These are phyloP conservation scores for Saussurea involucrata DNA, from an alignment of 129 eudicot species.

Conservation along the genomic window DNA sequence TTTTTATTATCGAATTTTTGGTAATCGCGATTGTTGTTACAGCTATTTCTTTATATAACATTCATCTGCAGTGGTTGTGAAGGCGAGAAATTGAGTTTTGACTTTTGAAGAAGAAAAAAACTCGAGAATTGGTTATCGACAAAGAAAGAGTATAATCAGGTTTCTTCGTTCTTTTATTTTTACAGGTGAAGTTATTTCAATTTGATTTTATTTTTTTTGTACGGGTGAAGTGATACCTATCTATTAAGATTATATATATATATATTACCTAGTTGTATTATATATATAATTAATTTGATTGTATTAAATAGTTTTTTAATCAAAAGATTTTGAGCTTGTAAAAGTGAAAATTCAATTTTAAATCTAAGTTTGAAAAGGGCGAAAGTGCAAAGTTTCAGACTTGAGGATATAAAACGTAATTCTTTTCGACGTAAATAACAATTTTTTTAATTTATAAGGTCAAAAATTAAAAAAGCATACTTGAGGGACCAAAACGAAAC, in stretches of 20 bases:
- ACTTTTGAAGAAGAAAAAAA: neutral
- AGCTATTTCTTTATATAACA: too few species aligned
- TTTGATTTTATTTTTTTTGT: neutral
- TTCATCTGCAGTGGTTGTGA: too few species aligned
- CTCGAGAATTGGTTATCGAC: neutral
- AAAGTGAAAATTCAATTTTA: neutral
- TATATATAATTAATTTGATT: too few species aligned
- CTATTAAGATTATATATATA: neutral
- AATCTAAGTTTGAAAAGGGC: neutral
- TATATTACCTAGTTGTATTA: neutral
- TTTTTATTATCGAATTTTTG: neutral
- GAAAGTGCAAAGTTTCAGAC: neutral
- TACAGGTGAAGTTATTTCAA: too few species aligned
- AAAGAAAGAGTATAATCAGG: neutral
- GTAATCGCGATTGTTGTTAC: neutral
- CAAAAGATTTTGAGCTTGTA: neutral
- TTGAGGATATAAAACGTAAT: neutral
- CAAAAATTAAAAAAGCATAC: neutral
- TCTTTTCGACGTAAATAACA: neutral
- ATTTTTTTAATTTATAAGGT: neutral
- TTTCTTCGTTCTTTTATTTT: neutral
- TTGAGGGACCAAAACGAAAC: conserved; percentile 6
- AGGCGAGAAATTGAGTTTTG: neutral
- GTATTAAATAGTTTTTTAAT: neutral
- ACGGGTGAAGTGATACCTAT: neutral